A percentile compares a stretch with the other conserved stretches of the same genome.
Evolutionary conservation across 345 rosid genomes (phyloP).

Genomic region (Brassica carinata): DNA sequence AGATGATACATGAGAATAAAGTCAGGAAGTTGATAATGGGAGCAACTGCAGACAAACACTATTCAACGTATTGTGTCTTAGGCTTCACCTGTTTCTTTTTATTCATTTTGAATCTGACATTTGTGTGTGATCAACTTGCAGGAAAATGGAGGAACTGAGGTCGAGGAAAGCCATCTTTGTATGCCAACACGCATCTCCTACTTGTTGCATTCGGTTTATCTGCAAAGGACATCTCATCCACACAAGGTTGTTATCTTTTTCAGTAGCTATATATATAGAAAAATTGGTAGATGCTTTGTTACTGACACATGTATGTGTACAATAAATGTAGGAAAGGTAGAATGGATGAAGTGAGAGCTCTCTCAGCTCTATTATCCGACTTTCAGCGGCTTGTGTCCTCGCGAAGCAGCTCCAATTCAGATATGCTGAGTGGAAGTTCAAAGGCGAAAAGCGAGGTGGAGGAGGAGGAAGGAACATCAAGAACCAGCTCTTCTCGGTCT

Average conservation of each 20-base stretch:
- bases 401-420: slow-evolving; percentile 45
- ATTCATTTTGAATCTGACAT: slow-evolving; percentile 8
- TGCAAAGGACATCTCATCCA: slow-evolving; percentile 63
- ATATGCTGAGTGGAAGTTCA: slow-evolving; percentile 30
- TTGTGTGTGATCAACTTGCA: slow-evolving; percentile 41
- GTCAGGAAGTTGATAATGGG: slow-evolving; percentile 80
- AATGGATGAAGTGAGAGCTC: slow-evolving; percentile 42
- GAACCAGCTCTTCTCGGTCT: slow-evolving; percentile 45
- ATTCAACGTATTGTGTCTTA: slow-evolving; percentile 49
- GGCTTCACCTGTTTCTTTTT: background rate
- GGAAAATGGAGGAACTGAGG: slow-evolving; percentile 65
- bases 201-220: slow-evolving; percentile 71
- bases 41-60: slow-evolving; percentile 73
- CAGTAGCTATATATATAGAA: background rate
- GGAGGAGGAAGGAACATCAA: slow-evolving; percentile 45
- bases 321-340: slow-evolving; percentile 46
- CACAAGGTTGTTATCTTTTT: slow-evolving; percentile 44
- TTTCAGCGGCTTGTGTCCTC: slow-evolving; percentile 24
- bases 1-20: slow-evolving; percentile 48
- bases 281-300: slow-evolving; percentile 25
- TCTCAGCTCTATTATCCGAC: slow-evolving; percentile 43
- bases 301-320: slow-evolving; percentile 16
- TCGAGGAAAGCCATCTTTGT: slow-evolving; percentile 73
- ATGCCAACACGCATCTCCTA: slow-evolving; percentile 53
- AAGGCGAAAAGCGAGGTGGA: slow-evolving; percentile 28